Conservation (phyloP, 352 stramenopile species). For the Nothophytophthora sp. region DNA sequence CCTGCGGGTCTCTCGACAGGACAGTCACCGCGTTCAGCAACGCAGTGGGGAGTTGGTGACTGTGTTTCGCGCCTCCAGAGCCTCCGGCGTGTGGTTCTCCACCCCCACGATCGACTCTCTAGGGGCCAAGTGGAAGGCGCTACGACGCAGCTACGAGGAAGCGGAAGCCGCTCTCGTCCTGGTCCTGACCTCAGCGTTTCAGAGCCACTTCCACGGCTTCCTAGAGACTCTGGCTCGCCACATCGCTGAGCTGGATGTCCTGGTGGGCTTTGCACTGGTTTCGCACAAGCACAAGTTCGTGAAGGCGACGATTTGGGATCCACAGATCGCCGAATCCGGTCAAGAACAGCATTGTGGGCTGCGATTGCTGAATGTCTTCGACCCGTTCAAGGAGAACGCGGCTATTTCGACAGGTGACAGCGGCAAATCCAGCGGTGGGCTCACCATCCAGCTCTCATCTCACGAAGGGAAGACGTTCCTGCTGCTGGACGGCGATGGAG, state of each 20-base stretch:
- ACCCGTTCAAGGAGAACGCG: conserved; percentile 19
- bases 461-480: conserved; percentile 24
- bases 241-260: conserved; percentile 33
- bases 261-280: conserved; percentile 39
- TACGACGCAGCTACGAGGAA: conserved; percentile 22
- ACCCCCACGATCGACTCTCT: conserved; percentile 32
- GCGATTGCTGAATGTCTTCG: conserved; percentile 10
- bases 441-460: conserved; percentile 7
- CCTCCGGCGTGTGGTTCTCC: conserved; percentile 48
- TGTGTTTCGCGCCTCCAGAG: conserved; percentile 40
- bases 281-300: conserved; percentile 32
- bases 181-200: conserved; percentile 15
- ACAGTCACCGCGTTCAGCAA: conserved; percentile 44
- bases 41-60: conserved; percentile 14
- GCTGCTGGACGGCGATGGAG: conserved; percentile 16
- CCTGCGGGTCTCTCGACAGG: conserved; percentile 43
- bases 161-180: conserved; percentile 19
- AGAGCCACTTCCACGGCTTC: conserved; percentile 3
- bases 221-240: conserved; percentile 10
- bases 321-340: neutral
- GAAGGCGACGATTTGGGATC: conserved; percentile 6
- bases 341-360: neutral
- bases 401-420: neutral
- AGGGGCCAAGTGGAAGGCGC: conserved; percentile 30
- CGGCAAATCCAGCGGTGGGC: neutral